These are phyloP conservation scores for Buddleja alternifolia DNA, from an alignment of 257 asterid species.

Conservation along the genomic window DNA sequence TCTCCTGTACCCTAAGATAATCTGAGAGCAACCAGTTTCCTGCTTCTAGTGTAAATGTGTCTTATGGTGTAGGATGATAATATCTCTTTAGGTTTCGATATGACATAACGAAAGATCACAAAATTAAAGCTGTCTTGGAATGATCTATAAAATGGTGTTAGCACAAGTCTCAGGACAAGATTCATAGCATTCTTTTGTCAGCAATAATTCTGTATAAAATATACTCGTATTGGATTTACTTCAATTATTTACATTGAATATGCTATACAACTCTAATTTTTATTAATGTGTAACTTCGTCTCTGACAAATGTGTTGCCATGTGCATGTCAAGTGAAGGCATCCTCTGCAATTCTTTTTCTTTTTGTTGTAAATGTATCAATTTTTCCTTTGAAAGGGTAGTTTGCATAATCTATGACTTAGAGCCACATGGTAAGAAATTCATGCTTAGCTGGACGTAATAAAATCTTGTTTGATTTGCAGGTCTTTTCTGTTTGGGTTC, in stretches of 20 bases:
- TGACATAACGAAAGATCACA: not conserved
- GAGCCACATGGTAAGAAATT: not conserved
- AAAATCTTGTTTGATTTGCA: slow-evolving; percentile 39
- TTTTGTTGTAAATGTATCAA: slow-evolving; percentile 13
- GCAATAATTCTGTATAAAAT: slow-evolving; percentile 15
- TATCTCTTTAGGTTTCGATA: not conserved
- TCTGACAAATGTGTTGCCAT: slow-evolving; percentile 2
- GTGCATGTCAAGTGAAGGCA: not conserved
- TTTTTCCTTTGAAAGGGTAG: not conserved
- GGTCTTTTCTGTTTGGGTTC: slow-evolving; percentile 92
- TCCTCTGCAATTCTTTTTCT: not conserved
- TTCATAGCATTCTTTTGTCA: not conserved
- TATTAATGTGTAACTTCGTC: not conserved
- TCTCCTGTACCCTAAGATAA: not conserved
- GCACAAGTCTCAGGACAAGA: slow-evolving; percentile 19
- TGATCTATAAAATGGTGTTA: slow-evolving; percentile 12
- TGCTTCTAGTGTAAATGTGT: slow-evolving; percentile 13
- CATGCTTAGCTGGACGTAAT: slow-evolving; percentile 24
- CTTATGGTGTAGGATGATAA: not conserved
- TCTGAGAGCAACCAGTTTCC: not conserved
- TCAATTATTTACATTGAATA: no score
- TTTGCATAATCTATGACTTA: not conserved
- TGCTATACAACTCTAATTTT: not conserved
- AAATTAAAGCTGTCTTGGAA: not conserved
- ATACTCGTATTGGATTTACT: not conserved